phyloP scores from a whole-genome alignment of 176 grass and related monocot species.

The Phragmites australis region DNA sequence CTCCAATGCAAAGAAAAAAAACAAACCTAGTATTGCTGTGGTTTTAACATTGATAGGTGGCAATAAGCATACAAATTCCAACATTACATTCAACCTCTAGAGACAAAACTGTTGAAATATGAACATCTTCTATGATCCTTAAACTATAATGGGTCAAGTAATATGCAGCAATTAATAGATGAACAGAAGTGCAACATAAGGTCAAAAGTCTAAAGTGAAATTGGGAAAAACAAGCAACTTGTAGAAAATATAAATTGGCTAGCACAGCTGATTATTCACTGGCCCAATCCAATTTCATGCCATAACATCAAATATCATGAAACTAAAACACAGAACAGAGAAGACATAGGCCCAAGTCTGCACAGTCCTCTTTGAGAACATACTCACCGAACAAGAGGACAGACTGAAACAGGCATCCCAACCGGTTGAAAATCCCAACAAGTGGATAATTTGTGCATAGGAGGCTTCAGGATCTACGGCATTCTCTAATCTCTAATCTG shows the following conservation, averaged over 20 bases:
- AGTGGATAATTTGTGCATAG: background rate
- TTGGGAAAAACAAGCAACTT: background rate
- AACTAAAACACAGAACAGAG: background rate
- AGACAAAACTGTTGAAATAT: background rate
- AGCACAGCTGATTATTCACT: background rate
- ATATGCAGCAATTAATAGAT: background rate
- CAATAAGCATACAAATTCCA: slow-evolving; percentile 1
- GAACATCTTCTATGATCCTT: background rate
- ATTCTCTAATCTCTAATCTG: background rate
- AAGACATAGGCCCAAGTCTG: background rate
- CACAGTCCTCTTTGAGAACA: background rate
- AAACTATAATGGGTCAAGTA: slow-evolving; percentile 1
- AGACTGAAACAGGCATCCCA: background rate
- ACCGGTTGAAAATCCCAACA: background rate
- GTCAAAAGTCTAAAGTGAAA: background rate
- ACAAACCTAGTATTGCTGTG: background rate
- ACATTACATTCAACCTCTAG: background rate
- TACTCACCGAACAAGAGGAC: background rate
- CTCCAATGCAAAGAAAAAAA: background rate
- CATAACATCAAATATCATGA: background rate
- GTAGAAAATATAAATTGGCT: background rate
- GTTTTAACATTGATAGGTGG: background rate
- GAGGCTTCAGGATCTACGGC: background rate
- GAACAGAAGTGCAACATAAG: background rate
- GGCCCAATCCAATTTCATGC: background rate